phyloP scores from a whole-genome alignment of 768 basidiomycete genomes.

The Obba rivulosa region DNA sequence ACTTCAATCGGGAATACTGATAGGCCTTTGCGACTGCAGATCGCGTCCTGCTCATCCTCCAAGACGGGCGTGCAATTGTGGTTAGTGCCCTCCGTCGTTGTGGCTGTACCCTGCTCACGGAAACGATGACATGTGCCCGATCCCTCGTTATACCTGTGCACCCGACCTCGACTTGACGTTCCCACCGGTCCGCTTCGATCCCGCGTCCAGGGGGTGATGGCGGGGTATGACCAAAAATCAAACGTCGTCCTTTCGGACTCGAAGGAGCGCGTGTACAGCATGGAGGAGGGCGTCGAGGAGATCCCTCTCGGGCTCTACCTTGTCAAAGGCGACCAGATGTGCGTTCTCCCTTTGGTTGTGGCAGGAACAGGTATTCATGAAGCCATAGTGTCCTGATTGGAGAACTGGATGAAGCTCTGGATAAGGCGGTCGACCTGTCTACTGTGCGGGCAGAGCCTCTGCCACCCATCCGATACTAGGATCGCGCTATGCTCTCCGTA shows the following conservation, averaged over 20 bases:
- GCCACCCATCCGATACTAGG: slow-evolving; percentile 70
- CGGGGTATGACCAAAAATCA: slow-evolving; percentile 92
- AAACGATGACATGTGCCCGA: not conserved
- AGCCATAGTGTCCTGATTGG: slow-evolving; percentile 65
- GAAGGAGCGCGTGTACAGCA: slow-evolving; percentile 88
- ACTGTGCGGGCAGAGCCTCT: slow-evolving; percentile 86
- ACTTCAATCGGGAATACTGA: not conserved
- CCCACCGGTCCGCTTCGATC: not conserved
- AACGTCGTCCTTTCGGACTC: slow-evolving; percentile 94
- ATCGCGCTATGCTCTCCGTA: too few relatives aligned
- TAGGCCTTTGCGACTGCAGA: slow-evolving; percentile 36
- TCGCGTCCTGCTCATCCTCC: slow-evolving; percentile 88
- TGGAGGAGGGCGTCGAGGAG: slow-evolving; percentile 92
- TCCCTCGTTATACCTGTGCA: not conserved
- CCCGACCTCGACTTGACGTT: not conserved
- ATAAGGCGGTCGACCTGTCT: slow-evolving; percentile 67
- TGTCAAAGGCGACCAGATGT: slow-evolving; percentile 99
- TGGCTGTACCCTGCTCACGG: not conserved
- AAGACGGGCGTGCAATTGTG: slow-evolving; percentile 93
- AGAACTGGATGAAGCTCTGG: slow-evolving; percentile 80
- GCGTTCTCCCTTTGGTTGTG: slow-evolving; percentile 30
- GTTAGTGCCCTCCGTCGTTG: slow-evolving; percentile 39
- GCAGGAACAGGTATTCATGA: slow-evolving; percentile 5
- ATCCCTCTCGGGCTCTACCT: slow-evolving; percentile 92
- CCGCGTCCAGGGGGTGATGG: slow-evolving; percentile 68